A percentile compares a stretch with the other conserved stretches of the same genome.
Conservation (phyloP, 441 rosid genomes). For the Bocquillonia castaneifolia region DNA sequence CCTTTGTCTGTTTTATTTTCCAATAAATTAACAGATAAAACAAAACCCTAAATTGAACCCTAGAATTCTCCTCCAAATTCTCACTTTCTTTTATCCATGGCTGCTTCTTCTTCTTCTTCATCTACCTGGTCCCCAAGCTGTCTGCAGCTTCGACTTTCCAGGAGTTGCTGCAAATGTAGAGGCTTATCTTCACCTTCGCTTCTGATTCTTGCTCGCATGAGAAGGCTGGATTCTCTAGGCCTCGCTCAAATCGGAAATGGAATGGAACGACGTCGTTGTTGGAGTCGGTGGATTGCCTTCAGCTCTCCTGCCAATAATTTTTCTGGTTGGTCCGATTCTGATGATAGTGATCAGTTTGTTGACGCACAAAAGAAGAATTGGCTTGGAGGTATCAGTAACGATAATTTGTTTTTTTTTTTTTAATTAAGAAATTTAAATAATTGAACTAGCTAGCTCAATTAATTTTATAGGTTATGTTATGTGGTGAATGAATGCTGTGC, state of each 20-base stretch:
- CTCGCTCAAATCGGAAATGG: conserved; percentile 24
- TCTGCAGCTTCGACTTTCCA: conserved; percentile 62
- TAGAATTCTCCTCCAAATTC: conserved; percentile 16
- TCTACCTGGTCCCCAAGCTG: conserved; percentile 54
- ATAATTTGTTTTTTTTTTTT: background rate
- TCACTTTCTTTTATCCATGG: conserved; percentile 34
- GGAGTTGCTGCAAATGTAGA: conserved; percentile 25
- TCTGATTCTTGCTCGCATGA: conserved; percentile 27
- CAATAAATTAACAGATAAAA: background rate
- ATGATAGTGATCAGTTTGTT: conserved; percentile 28
- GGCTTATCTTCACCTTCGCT: conserved; percentile 22
- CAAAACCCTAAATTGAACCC: conserved; percentile 17
- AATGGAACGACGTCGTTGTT: conserved; percentile 24
- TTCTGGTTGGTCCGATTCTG: conserved; percentile 69
- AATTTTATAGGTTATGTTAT: no score
- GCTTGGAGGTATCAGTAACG: conserved; percentile 29
- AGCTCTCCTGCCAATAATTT: conserved; percentile 42
- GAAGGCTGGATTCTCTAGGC: conserved; percentile 28
- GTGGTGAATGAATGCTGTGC: no score
- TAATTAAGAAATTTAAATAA: no score
- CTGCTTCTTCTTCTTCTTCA: conserved; percentile 27
- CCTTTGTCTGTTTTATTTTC: no score
- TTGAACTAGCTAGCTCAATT: no score
- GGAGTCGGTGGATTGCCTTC: conserved; percentile 31
- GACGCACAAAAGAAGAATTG: conserved; percentile 41